Percentiles rank a stretch among this genome's conserved stretches.
Evolutionary conservation across 148 eudicot species (phyloP).

Genomic region (Cornus florida): DNA sequence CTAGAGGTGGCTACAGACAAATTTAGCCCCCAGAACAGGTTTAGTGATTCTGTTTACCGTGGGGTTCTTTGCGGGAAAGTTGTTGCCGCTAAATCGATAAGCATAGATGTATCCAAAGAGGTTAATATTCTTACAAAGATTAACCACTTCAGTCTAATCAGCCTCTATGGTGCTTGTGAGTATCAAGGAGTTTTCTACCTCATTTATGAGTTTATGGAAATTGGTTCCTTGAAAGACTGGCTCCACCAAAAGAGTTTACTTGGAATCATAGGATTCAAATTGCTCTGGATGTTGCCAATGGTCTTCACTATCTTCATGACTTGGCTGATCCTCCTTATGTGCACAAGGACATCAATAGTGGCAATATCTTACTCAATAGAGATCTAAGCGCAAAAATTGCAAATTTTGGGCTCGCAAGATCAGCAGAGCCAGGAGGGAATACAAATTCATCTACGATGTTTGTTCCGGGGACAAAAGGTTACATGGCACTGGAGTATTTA

Average conservation of each 20-base stretch:
- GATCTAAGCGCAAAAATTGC: constrained; percentile 72
- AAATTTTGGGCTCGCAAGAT: constrained; percentile 56
- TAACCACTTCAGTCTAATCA: constrained; percentile 64
- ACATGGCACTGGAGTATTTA: constrained; percentile 75
- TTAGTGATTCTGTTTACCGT: constrained; percentile 54
- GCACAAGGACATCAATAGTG: constrained; percentile 65
- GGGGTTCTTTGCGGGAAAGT: constrained; percentile 53
- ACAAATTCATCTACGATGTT: constrained; percentile 45
- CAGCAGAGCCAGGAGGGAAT: constrained; percentile 34
- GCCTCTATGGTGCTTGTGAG: constrained; percentile 62
- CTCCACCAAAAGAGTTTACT: constrained; percentile 29
- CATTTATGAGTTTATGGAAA: constrained; percentile 61
- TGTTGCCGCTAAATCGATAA: constrained; percentile 55
- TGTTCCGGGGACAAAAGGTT: constrained; percentile 52
- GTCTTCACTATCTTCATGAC: constrained; percentile 69
- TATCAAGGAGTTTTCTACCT: constrained; percentile 53
- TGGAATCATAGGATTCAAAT: constrained; percentile 64
- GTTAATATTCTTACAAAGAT: constrained; percentile 56
- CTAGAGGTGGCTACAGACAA: constrained; percentile 56
- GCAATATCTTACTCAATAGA: constrained; percentile 49
- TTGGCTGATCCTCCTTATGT: constrained; percentile 67
- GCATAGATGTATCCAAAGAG: constrained; percentile 54
- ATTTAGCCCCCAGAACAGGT: constrained; percentile 44
- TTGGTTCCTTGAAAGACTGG: constrained; percentile 68
- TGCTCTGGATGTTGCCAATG: constrained; percentile 68